Evolutionary conservation across 352 stramenopile genomes (phyloP).

Genomic region (Phytophthora fragariae): DNA sequence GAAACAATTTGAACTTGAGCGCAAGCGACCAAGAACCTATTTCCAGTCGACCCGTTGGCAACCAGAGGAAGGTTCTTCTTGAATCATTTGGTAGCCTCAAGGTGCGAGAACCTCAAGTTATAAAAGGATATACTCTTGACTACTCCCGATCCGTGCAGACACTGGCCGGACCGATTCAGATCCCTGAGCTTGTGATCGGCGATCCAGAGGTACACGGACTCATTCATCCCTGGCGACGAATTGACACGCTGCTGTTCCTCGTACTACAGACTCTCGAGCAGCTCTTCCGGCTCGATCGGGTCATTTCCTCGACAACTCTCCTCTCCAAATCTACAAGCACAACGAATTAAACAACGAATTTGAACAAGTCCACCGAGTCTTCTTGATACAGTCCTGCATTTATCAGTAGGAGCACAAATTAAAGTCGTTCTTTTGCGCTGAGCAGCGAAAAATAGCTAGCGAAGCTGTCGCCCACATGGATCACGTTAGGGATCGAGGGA

Average conservation of each 20-base stretch:
- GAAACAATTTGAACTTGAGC: slow-evolving; percentile 35
- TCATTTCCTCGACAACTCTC: slow-evolving; percentile 27
- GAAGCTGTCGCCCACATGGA: slow-evolving; percentile 77
- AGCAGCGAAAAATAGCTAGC: slow-evolving; percentile 75
- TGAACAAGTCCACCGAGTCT: neutral
- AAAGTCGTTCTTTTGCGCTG: slow-evolving; percentile 44
- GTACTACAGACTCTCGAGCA: slow-evolving; percentile 64
- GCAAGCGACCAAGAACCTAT: slow-evolving; percentile 4
- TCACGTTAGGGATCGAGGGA: slow-evolving; percentile 43
- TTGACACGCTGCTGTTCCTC: slow-evolving; percentile 57
- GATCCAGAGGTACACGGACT: slow-evolving; percentile 49
- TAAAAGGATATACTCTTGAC: slow-evolving; percentile 43
- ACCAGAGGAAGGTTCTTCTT: slow-evolving; percentile 38
- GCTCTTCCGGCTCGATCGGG: slow-evolving; percentile 60
- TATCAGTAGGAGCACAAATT: slow-evolving; percentile 30
- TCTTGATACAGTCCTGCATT: slow-evolving; percentile 21
- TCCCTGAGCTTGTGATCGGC: slow-evolving; percentile 44
- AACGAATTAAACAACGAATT: slow-evolving; percentile 7
- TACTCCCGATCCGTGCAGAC: slow-evolving; percentile 41
- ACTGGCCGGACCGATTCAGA: slow-evolving; percentile 38
- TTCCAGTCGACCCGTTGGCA: slow-evolving; percentile 6
- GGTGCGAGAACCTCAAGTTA: slow-evolving; percentile 11
- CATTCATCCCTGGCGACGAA: slow-evolving; percentile 61
- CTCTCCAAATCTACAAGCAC: slow-evolving; percentile 14
- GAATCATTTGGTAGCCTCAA: slow-evolving; percentile 26